Evolutionary conservation across 2,329 filamentous ascomycete species (phyloP).

Genomic region (Capronia americana): DNA sequence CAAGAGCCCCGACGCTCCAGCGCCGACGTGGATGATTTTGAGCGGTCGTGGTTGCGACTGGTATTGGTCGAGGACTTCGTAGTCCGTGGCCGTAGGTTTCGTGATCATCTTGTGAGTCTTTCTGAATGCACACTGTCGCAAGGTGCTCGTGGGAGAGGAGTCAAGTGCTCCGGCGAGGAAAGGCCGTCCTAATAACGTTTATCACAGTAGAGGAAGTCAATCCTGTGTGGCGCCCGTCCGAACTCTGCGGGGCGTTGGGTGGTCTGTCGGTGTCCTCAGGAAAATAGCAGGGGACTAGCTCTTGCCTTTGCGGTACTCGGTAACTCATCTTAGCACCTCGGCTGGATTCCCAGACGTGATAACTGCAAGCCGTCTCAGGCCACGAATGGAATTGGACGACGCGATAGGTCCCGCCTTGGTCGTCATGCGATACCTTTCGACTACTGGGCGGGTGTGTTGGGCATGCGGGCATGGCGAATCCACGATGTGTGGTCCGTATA

Average conservation of each 20-base stretch:
- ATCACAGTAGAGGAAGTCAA: not conserved
- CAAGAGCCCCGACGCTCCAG: conserved; percentile 32
- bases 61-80: conserved; percentile 17
- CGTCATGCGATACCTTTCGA: not conserved
- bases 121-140: not conserved
- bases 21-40: conserved; percentile 37
- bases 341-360: not conserved
- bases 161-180: not conserved
- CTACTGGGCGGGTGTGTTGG: not conserved
- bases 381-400: not conserved
- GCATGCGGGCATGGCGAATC: not conserved
- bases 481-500: not conserved
- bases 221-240: no score
- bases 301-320: not conserved
- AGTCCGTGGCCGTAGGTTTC: not conserved
- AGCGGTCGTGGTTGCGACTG: conserved; percentile 24
- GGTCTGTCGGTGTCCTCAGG: not conserved
- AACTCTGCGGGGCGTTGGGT: not conserved
- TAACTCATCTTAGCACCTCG: not conserved
- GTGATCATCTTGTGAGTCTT: conserved; percentile 17
- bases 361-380: not conserved
- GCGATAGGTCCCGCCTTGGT: not conserved
- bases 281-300: not conserved
- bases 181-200: not conserved
- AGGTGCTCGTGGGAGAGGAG: not conserved